A percentile compares a stretch with the other conserved stretches of the same genome.
These are phyloP conservation scores for Entomortierella chlamydospora DNA, from an alignment of 192 early-diverging fungal genomes.

Conservation along the genomic window DNA sequence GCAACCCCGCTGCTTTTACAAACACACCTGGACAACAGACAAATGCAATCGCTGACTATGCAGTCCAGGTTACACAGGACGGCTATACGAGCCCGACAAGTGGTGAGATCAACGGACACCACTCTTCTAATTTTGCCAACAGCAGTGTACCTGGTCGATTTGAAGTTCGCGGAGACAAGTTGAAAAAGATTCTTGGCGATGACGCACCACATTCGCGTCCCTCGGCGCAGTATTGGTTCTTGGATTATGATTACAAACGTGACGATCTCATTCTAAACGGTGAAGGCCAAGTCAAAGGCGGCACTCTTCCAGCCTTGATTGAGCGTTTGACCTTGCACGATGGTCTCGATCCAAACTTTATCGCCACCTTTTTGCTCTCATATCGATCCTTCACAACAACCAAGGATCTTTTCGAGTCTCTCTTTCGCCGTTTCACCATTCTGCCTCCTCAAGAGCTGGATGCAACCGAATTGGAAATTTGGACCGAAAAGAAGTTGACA, in stretches of 20 bases:
- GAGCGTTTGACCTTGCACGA: slow-evolving; percentile 81
- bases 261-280: slow-evolving; percentile 71
- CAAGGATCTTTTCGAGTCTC: slow-evolving; percentile 79
- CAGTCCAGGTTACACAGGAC: not conserved
- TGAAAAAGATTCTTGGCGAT: slow-evolving; percentile 69
- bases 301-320: slow-evolving; percentile 74
- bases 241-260: slow-evolving; percentile 65
- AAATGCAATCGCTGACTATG: not conserved
- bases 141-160: slow-evolving; percentile 27
- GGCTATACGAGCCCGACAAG: slow-evolving; percentile 11
- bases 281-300: slow-evolving; percentile 81
- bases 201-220: slow-evolving; percentile 56
- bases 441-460: slow-evolving; percentile 74
- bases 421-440: slow-evolving; percentile 82
- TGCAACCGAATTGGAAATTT: slow-evolving; percentile 75
- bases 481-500: slow-evolving; percentile 88
- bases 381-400: slow-evolving; percentile 91
- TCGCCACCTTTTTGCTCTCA: slow-evolving; percentile 88
- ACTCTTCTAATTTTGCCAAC: slow-evolving; percentile 21
- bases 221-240: slow-evolving; percentile 59
- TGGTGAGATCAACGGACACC: not conserved
- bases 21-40: slow-evolving; percentile 9
- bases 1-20: slow-evolving; percentile 17
- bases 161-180: slow-evolving; percentile 54
- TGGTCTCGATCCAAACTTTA: slow-evolving; percentile 80